Evolutionary conservation across 1,284 basidiomycete species (phyloP).

Genomic region (Termitomyces sp.): DNA sequence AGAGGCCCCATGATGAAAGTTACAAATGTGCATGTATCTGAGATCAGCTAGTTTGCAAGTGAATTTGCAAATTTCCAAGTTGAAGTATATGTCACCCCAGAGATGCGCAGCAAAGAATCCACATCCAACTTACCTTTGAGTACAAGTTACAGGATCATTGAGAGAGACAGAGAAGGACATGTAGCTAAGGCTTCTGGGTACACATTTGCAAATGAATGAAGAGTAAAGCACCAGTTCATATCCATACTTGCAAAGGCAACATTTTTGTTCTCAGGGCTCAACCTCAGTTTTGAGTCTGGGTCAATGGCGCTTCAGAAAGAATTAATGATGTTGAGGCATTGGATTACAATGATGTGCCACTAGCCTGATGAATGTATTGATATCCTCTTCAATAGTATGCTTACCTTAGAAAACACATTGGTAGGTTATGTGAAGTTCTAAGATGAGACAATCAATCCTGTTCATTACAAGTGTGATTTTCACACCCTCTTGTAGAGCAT

Average conservation of each 20-base stretch:
- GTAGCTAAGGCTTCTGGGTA: conserved; percentile 89
- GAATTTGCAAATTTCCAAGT: conserved; percentile 81
- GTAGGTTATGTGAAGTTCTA: conserved; percentile 94
- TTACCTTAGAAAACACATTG: conserved; percentile 98
- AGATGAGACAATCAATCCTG: conserved; percentile 95
- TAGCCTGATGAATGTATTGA: conserved; percentile 92
- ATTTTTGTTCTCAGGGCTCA: conserved; percentile 94
- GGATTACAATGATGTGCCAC: not conserved
- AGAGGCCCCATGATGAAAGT: conserved; percentile 96
- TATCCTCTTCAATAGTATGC: conserved; percentile 97
- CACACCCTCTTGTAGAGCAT: conserved; percentile 83
- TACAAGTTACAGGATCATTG: not conserved
- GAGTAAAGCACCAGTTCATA: conserved; percentile 97
- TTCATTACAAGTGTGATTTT: conserved; percentile 96
- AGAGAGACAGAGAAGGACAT: conserved; percentile 15
- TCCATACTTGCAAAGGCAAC: conserved; percentile 96
- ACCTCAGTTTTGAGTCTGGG: conserved; percentile 78
- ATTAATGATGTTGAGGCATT: not conserved
- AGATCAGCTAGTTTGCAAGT: conserved; percentile 79
- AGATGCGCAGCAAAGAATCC: conserved; percentile 76
- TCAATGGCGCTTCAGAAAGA: conserved; percentile 65
- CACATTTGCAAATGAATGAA: conserved; percentile 92
- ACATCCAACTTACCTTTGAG: conserved; percentile 48
- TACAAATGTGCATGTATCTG: conserved; percentile 83
- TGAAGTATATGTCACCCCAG: conserved; percentile 99